A percentile compares a stretch with the other conserved stretches of the same genome.
phyloP scores from a whole-genome alignment of 163 green algal species.

The Prototheca wickerhamii region DNA sequence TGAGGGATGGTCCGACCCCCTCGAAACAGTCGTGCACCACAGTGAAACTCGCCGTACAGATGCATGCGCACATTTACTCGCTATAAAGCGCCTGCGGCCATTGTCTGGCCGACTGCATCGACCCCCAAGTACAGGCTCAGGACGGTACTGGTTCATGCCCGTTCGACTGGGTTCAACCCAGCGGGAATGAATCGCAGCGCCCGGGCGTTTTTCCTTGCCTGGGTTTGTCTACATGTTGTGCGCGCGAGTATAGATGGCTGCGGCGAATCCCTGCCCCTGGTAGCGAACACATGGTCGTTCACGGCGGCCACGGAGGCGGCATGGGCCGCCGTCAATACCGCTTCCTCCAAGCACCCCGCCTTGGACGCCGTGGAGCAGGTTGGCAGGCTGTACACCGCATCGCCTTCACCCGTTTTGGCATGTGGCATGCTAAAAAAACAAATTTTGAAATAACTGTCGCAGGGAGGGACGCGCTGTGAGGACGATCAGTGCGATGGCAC shows the following conservation, averaged over 20 bases:
- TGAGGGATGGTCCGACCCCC: no score
- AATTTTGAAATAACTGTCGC: neutral
- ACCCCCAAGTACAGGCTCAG: no score
- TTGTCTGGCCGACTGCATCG: no score
- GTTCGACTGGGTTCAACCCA: no score
- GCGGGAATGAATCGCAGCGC: no score
- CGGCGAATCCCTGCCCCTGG: constrained; percentile 22
- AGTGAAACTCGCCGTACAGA: no score
- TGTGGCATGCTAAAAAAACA: neutral
- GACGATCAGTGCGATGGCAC: constrained; percentile 53
- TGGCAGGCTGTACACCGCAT: neutral
- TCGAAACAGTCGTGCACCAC: no score
- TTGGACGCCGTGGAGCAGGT: constrained; percentile 39
- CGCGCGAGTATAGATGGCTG: neutral
- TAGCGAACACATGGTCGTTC: constrained; percentile 63
- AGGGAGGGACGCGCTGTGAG: constrained; percentile 45
- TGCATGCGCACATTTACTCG: no score
- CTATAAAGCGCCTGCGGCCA: no score
- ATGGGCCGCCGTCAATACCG: constrained; percentile 30
- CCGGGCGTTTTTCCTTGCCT: no score
- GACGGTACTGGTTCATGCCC: no score
- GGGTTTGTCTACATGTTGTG: no score
- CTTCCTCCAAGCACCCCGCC: neutral
- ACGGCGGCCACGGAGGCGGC: constrained; percentile 32
- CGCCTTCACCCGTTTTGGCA: neutral